Base-by-base conservation (phyloP, 148 eudicot species). In the Rheum nobile region DNA sequence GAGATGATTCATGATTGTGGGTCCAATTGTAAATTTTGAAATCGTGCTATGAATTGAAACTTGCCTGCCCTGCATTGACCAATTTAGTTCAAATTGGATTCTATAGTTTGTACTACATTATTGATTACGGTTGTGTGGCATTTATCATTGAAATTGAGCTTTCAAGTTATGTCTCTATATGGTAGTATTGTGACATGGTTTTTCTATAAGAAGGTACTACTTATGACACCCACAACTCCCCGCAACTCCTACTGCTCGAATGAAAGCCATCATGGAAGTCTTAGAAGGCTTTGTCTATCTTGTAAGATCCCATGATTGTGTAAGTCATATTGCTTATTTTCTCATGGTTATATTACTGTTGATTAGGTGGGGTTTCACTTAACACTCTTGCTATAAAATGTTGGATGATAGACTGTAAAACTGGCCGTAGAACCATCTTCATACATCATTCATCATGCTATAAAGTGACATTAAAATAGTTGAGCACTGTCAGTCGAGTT, bases 141-240 rank as follows among this genome's bases (percentile, higher is more conserved):
- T n/a, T n/a, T n/a, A n/a, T n/a, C n/a, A n/a, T n/a, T n/a, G n/a
- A n/a, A n/a, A n/a, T n/a, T n/a, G n/a, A n/a, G n/a, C n/a, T n/a
- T n/a, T n/a, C n/a, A n/a, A n/a, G n/a, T n/a, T n/a, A n/a, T n/a
- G n/a, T n/a, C n/a, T n/a, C n/a, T n/a, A n/a, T n/a, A 48, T 16
- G 3, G 21, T 59, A 59, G 9, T 26, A 14, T 32, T 14, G 38
- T 63, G 37, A 59, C 34, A 12, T 59, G 67, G 17, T 32, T 31
- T 32, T 21, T 38, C 2, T 70, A 2, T 39, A 16, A 10, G 31
- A 70, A 70, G 72, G 72, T 69, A 13, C 19, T 69, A 44, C 86
- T 94, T 50, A 94, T 97, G 9, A 94, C 98, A 48, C 98, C 98
- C 70, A 91, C 98, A 32, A 94, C n/a, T n/a, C n/a, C n/a, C n/a